phyloP scores from a whole-genome alignment of 2,329 filamentous ascomycete genomes.

The Stagonosporopsis tanaceti region DNA sequence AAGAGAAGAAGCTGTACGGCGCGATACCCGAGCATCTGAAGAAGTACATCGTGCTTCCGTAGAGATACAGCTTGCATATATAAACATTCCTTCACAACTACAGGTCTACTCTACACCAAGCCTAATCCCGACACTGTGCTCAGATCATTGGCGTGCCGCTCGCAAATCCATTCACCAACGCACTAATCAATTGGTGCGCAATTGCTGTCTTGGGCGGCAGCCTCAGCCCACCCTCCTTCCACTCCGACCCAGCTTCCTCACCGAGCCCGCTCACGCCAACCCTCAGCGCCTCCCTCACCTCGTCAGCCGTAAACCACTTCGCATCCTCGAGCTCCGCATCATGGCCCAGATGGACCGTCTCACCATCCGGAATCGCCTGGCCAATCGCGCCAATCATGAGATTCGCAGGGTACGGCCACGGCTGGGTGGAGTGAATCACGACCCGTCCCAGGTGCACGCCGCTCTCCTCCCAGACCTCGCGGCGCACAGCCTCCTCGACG shows the following conservation, averaged over 20 bases:
- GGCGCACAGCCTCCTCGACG: slow-evolving; percentile 60
- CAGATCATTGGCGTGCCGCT: slow-evolving; percentile 58
- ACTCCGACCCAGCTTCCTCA: slow-evolving; percentile 68
- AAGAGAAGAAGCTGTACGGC: slow-evolving; percentile 80
- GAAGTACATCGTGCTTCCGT: slow-evolving; percentile 94
- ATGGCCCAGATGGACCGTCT: slow-evolving; percentile 82
- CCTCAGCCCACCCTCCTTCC: slow-evolving; percentile 78
- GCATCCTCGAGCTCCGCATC: slow-evolving; percentile 92
- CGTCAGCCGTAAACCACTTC: slow-evolving; percentile 84
- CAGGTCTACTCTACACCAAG: slow-evolving; percentile 11
- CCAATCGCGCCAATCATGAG: slow-evolving; percentile 74
- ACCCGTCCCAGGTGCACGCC: slow-evolving; percentile 59
- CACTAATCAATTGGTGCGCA: slow-evolving; percentile 84
- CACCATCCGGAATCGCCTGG: slow-evolving; percentile 81
- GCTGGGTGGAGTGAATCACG: slow-evolving; percentile 61
- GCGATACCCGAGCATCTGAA: slow-evolving; percentile 85
- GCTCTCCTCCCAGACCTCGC: slow-evolving; percentile 61
- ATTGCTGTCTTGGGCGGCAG: slow-evolving; percentile 89
- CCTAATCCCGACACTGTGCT: neutral
- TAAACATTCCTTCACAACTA: neutral
- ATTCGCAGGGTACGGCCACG: slow-evolving; percentile 63
- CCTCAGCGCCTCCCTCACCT: slow-evolving; percentile 77
- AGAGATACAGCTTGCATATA: slow-evolving; percentile 8
- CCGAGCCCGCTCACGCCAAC: slow-evolving; percentile 73
- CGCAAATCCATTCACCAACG: slow-evolving; percentile 79